Conservation (phyloP, 1,284 basidiomycete species). For the Ustilago tritici region DNA sequence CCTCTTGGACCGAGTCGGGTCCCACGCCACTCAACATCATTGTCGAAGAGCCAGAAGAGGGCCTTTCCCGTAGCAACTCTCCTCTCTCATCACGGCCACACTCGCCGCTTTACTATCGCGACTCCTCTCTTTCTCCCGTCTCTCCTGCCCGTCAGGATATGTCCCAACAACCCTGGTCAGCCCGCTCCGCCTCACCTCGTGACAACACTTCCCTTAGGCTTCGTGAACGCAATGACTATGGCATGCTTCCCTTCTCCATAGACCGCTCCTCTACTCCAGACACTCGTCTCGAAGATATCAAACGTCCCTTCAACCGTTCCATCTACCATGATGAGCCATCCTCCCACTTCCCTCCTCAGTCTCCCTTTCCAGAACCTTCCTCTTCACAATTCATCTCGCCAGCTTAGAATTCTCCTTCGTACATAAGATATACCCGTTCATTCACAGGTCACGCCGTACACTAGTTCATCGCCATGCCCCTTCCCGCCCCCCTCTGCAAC, state of each 20-base stretch:
- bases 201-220: conserved; percentile 41
- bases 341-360: neutral
- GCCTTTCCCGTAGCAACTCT: conserved; percentile 25
- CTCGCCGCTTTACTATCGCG: conserved; percentile 18
- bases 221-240: conserved; percentile 35
- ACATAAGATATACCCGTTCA: conserved; percentile 15
- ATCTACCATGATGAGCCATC: conserved; percentile 7
- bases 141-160: conserved; percentile 10
- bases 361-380: conserved; percentile 1
- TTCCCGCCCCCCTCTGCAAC: conserved; percentile 6
- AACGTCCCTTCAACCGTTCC: conserved; percentile 42
- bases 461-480: neutral
- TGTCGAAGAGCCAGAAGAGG: conserved; percentile 48
- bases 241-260: conserved; percentile 38
- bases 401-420: neutral
- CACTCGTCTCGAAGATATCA: conserved; percentile 47
- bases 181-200: conserved; percentile 16
- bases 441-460: conserved; percentile 6
- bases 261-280: conserved; percentile 51
- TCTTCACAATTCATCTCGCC: conserved; percentile 10
- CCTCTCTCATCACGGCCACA: conserved; percentile 23
- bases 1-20: conserved; percentile 47
- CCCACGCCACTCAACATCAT: conserved; percentile 50
- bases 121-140: conserved; percentile 12
- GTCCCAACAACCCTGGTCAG: conserved; percentile 21